These are phyloP conservation scores for Smittium mucronatum DNA, from an alignment of 371 early-diverging fungal species.

Conservation along the genomic window DNA sequence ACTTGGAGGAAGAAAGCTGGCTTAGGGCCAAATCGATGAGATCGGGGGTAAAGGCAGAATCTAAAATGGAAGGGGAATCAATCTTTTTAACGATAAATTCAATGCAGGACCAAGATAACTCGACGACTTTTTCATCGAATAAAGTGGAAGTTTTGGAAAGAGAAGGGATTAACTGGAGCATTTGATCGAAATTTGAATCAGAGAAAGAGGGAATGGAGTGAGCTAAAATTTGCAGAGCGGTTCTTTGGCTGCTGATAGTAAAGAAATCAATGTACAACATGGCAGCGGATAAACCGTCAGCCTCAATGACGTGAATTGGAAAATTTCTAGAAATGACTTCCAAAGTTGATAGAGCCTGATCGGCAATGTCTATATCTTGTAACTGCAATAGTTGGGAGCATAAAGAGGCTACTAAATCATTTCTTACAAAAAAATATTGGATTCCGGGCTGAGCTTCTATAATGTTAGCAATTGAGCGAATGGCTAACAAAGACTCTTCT, in stretches of 20 bases:
- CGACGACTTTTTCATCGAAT: constrained; percentile 58
- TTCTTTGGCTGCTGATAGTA: constrained; percentile 68
- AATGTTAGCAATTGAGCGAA: constrained; percentile 75
- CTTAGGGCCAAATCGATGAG: not conserved
- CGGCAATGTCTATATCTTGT: constrained; percentile 84
- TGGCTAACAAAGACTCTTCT: constrained; percentile 68
- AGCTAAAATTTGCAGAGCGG: constrained; percentile 63
- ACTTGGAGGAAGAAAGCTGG: not conserved
- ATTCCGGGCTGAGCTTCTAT: constrained; percentile 74
- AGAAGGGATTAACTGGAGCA: not conserved
- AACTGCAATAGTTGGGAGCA: constrained; percentile 64
- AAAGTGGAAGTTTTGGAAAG: constrained; percentile 37
- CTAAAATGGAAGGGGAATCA: not conserved
- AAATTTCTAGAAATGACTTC: constrained; percentile 61
- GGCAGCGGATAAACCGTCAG: constrained; percentile 60
- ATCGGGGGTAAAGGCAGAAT: not conserved
- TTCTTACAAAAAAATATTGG: constrained; percentile 47
- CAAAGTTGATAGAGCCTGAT: constrained; percentile 63
- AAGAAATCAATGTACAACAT: constrained; percentile 87
- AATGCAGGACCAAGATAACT: constrained; percentile 39
- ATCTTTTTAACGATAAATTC: not conserved
- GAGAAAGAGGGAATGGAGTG: constrained; percentile 51
- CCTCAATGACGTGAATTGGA: constrained; percentile 55
- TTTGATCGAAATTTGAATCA: not conserved
- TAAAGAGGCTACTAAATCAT: constrained; percentile 55